Percentiles rank a stretch among this genome's conserved stretches.
Conservation (phyloP, 768 basidiomycete species). For the Kwoniella mangroviensis region DNA sequence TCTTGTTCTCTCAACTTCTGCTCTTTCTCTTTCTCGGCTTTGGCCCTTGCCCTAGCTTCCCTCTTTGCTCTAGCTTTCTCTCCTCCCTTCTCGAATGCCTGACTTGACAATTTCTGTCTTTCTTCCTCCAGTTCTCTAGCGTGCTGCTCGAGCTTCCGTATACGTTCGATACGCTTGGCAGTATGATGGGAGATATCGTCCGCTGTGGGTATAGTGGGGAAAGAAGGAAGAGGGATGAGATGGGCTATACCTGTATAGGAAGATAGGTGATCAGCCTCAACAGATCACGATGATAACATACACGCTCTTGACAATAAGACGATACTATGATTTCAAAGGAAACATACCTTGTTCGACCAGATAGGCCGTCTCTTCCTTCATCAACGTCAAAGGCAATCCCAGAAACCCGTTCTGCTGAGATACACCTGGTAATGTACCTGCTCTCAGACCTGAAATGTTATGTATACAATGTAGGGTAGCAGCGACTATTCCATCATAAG, state of each 20-base stretch:
- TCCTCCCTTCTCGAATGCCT: conserved; percentile 58
- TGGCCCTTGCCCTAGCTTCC: conserved; percentile 60
- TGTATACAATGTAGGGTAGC: conserved; percentile 77
- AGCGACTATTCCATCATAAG: conserved; percentile 65
- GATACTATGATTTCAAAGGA: no score
- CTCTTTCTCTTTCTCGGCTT: conserved; percentile 39
- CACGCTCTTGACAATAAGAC: no score
- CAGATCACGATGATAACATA: no score
- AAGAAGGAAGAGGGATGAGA: conserved; percentile 69
- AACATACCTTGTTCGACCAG: conserved; percentile 77
- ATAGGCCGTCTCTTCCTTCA: conserved; percentile 89
- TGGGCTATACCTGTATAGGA: conserved; percentile 68
- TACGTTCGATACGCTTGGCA: conserved; percentile 23
- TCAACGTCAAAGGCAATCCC: conserved; percentile 82
- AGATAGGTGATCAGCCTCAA: no score
- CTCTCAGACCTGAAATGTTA: conserved; percentile 79
- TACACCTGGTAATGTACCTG: conserved; percentile 90
- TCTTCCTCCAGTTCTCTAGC: conserved; percentile 63
- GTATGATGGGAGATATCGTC: conserved; percentile 59
- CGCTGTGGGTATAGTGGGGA: conserved; percentile 63
- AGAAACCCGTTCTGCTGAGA: conserved; percentile 96
- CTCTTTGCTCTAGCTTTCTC: conserved; percentile 74
- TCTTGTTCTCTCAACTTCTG: conserved; percentile 1
- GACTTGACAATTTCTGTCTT: conserved; percentile 7
- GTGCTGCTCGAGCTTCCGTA: conserved; percentile 59